Evolutionary conservation across 2,329 filamentous ascomycete genomes (phyloP).

Genomic region (Colletotrichum sp.): DNA sequence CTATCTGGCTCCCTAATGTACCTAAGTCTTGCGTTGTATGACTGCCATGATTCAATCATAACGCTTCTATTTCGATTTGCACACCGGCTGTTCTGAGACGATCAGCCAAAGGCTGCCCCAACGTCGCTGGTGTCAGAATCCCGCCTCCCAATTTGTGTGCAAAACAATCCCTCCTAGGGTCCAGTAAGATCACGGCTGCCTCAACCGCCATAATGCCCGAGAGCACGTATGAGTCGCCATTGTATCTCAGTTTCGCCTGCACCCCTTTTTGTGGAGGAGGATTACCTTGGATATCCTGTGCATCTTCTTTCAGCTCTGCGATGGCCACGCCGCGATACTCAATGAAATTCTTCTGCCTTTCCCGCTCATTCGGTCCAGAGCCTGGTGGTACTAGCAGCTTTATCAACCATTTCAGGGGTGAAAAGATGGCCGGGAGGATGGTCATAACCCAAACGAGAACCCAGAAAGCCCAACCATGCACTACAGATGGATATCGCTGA

Average conservation of each 20-base stretch:
- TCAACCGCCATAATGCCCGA: background rate
- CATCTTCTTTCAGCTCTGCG: background rate
- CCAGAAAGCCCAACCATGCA: background rate
- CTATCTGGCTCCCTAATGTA: background rate
- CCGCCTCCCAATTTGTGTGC: background rate
- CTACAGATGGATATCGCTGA: background rate
- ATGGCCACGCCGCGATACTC: background rate
- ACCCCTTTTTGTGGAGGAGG: background rate
- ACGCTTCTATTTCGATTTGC: background rate
- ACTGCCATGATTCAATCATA: background rate
- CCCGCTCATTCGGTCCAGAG: background rate
- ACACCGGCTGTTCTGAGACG: background rate
- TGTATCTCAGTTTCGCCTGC: background rate
- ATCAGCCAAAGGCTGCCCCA: background rate
- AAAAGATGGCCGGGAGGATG: background rate
- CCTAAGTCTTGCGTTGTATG: background rate
- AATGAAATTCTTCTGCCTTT: background rate
- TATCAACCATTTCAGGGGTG: background rate
- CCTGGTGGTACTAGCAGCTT: background rate
- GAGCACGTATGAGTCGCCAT: background rate
- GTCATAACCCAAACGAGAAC: background rate
- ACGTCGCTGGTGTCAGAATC: background rate
- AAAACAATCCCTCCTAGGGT: background rate
- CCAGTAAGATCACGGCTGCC: background rate
- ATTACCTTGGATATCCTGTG: background rate